phyloP scores from a whole-genome alignment of 306 rosid genomes.

The Vigna radiata region DNA sequence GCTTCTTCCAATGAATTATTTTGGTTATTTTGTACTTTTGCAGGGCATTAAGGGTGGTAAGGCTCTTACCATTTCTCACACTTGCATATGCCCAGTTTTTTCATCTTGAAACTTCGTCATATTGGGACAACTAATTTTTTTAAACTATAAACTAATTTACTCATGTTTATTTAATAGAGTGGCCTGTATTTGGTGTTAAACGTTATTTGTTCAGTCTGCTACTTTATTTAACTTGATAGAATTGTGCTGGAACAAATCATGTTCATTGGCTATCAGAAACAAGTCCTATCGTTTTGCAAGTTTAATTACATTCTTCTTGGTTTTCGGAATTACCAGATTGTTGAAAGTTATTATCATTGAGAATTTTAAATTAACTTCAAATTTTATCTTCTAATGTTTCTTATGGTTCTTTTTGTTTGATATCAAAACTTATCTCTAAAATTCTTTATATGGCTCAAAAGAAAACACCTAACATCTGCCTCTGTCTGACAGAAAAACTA shows the following conservation, averaged over 20 bases:
- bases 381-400: not conserved
- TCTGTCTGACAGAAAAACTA: too few species aligned
- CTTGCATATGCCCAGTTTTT: not conserved
- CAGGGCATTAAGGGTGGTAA: slow-evolving; percentile 1
- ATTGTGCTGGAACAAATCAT: slow-evolving; percentile 53
- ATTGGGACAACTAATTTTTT: not conserved
- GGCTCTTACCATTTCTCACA: not conserved
- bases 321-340: not conserved
- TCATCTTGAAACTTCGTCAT: not conserved
- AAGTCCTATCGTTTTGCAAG: slow-evolving; percentile 42
- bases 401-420: not conserved
- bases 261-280: slow-evolving; percentile 49
- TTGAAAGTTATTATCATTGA: slow-evolving; percentile 6
- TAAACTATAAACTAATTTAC: not conserved
- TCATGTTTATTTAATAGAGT: not conserved
- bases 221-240: slow-evolving; percentile 10
- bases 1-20: slow-evolving; percentile 3
- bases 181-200: not conserved
- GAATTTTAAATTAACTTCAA: not conserved
- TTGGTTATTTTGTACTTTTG: not conserved
- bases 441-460: too few species aligned
- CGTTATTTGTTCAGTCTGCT: not conserved
- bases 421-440: not conserved
- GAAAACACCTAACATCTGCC: too few species aligned
- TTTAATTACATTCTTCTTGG: not conserved